Percentiles rank a stretch among this genome's conserved stretches.
Conservation (phyloP, 139 green algal genomes). For the Chlamydomonas schloesseri region DNA sequence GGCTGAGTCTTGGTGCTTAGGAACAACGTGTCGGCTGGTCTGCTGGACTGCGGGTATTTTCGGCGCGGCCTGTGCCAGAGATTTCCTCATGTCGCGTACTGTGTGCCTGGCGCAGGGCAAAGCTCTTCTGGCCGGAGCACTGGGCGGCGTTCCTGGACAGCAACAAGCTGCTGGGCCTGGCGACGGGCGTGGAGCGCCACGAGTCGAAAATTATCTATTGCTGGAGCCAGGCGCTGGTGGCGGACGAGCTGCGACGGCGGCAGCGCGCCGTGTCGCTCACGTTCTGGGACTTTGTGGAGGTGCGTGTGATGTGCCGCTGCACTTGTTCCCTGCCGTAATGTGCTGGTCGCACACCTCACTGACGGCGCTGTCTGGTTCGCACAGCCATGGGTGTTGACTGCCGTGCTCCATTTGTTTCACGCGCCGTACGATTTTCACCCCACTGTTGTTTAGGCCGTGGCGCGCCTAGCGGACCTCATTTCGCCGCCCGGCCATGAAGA, state of each 20-base stretch:
- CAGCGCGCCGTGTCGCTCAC: conserved; percentile 61
- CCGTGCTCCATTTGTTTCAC: no score
- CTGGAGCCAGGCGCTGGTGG: conserved; percentile 54
- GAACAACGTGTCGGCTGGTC: no score
- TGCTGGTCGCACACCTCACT: no score
- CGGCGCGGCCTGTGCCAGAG: no score
- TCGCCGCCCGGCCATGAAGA: conserved; percentile 49
- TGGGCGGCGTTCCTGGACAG: conserved; percentile 59
- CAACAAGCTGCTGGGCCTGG: conserved; percentile 49
- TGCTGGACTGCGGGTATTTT: no score
- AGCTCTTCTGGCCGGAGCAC: conserved; percentile 66
- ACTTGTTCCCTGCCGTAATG: no score
- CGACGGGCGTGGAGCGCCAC: conserved; percentile 44
- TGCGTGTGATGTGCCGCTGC: background rate
- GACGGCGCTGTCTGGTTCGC: background rate
- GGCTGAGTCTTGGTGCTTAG: no score
- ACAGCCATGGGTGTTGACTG: conserved; percentile 37
- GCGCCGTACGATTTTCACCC: background rate
- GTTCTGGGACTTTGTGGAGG: conserved; percentile 69
- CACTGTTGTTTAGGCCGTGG: conserved; percentile 45
- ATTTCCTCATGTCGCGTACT: no score
- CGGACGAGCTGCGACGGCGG: conserved; percentile 65
- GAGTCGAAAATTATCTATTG: conserved; percentile 64
- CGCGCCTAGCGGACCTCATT: conserved; percentile 50
- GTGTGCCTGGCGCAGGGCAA: no score